phyloP scores from a whole-genome alignment of 208 protist species.

The Acanthamoeba lugdunensis region DNA sequence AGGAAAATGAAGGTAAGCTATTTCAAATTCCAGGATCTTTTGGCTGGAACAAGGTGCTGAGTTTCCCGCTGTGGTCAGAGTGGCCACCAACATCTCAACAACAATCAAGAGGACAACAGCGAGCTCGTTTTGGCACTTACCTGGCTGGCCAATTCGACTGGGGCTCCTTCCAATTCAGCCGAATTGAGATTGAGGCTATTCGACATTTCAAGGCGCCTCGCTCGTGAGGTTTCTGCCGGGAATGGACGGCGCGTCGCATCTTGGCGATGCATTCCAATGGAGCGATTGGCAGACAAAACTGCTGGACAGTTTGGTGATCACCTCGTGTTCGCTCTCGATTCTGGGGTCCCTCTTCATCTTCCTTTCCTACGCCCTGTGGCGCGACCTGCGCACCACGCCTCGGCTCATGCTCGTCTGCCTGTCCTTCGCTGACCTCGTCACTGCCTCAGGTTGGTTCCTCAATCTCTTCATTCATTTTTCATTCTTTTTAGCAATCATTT shows the following conservation, averaged over 20 bases:
- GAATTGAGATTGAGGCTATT: no score
- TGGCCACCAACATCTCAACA: no score
- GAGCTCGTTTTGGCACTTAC: no score
- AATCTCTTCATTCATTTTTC: neutral
- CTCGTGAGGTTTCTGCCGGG: no score
- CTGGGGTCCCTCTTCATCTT: conserved; percentile 62
- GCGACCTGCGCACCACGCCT: conserved; percentile 38
- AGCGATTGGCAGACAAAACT: conserved; percentile 6
- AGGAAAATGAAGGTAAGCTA: no score
- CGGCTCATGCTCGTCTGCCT: conserved; percentile 70
- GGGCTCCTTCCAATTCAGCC: no score
- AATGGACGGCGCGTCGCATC: neutral
- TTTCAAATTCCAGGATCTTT: no score
- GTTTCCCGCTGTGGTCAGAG: no score
- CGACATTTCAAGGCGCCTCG: no score
- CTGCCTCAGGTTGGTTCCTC: neutral
- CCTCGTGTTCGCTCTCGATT: conserved; percentile 53
- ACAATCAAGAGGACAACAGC: no score
- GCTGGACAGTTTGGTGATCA: neutral
- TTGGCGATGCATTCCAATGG: neutral
- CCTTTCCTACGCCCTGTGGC: neutral
- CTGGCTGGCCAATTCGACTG: no score
- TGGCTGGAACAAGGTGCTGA: no score
- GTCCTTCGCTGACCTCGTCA: conserved; percentile 48
- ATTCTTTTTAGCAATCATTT: conserved; percentile 1